A percentile compares a stretch with the other conserved stretches of the same genome.
Conservation (phyloP, 2,329 filamentous ascomycete species). For the Eutypella sp. region DNA sequence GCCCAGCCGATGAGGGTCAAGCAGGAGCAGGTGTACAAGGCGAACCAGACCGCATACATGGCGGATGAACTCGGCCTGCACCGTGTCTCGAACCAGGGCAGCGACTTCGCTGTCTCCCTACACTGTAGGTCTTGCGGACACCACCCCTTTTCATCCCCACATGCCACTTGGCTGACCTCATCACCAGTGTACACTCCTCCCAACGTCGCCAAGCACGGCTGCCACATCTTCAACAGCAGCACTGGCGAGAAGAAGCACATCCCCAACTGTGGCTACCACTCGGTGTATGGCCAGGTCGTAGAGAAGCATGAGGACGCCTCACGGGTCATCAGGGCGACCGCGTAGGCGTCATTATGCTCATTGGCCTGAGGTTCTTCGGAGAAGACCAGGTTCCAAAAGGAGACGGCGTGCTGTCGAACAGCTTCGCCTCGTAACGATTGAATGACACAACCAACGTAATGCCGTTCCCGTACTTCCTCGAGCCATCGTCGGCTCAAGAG, state of each 20-base stretch:
- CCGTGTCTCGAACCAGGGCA: conserved; percentile 70
- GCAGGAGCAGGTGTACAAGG: conserved; percentile 61
- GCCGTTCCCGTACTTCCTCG: not conserved
- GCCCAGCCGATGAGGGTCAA: conserved; percentile 57
- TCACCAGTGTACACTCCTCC: conserved; percentile 73
- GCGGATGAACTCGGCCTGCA: conserved; percentile 85
- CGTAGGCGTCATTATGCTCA: not conserved
- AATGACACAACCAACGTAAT: not conserved
- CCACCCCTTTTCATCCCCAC: no score
- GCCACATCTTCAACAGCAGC: conserved; percentile 71
- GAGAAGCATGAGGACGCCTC: conserved; percentile 21
- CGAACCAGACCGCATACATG: conserved; percentile 84
- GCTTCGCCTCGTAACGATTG: not conserved
- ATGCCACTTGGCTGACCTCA: conserved; percentile 17
- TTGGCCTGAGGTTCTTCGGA: not conserved
- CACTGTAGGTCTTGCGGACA: conserved; percentile 55
- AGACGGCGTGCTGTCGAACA: not conserved
- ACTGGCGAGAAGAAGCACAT: conserved; percentile 72
- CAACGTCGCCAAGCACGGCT: conserved; percentile 78
- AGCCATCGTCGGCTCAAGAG: not conserved
- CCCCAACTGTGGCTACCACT: conserved; percentile 67
- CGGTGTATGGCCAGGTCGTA: conserved; percentile 50
- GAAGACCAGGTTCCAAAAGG: not conserved
- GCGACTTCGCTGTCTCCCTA: conserved; percentile 75
- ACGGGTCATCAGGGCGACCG: not conserved